Conservation (phyloP, 2,329 filamentous ascomycete genomes). For the Teratosphaeria gauchensis region DNA sequence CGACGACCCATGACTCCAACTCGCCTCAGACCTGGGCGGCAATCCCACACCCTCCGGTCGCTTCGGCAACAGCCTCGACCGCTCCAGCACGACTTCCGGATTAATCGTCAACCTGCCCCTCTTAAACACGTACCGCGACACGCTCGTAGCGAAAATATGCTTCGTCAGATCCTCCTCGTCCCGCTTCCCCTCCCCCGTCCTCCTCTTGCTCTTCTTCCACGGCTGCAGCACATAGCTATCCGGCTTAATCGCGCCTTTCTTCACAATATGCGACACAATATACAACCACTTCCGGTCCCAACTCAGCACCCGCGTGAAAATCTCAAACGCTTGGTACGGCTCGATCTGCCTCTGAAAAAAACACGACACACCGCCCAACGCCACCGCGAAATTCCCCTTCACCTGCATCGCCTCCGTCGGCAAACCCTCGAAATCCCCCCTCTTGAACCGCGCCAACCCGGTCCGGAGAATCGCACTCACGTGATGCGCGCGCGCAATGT, state of each 20-base stretch:
- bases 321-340: constrained; percentile 36
- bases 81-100: constrained; percentile 63
- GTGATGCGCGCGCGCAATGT: constrained; percentile 72
- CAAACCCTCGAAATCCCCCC: constrained; percentile 26
- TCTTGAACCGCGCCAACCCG: constrained; percentile 30
- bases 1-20: constrained; percentile 3
- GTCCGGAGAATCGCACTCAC: constrained; percentile 48
- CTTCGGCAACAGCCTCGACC: constrained; percentile 64
- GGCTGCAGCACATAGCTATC: constrained; percentile 36
- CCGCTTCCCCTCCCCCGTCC: constrained; percentile 9
- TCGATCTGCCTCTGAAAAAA: constrained; percentile 39
- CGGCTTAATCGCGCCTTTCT: constrained; percentile 34
- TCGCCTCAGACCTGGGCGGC: constrained; percentile 19
- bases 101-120: constrained; percentile 65
- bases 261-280: constrained; percentile 38
- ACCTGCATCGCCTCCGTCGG: constrained; percentile 17
- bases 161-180: constrained; percentile 27
- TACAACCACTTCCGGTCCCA: constrained; percentile 46
- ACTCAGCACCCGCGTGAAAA: constrained; percentile 38
- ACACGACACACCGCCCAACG: constrained; percentile 38
- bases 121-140: constrained; percentile 43
- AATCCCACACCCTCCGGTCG: constrained; percentile 49
- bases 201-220: constrained; percentile 28
- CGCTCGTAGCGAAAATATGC: constrained; percentile 39
- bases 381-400: constrained; percentile 29